phyloP scores from a whole-genome alignment of 2,329 filamentous ascomycete genomes.

The Drechslera avenae region DNA sequence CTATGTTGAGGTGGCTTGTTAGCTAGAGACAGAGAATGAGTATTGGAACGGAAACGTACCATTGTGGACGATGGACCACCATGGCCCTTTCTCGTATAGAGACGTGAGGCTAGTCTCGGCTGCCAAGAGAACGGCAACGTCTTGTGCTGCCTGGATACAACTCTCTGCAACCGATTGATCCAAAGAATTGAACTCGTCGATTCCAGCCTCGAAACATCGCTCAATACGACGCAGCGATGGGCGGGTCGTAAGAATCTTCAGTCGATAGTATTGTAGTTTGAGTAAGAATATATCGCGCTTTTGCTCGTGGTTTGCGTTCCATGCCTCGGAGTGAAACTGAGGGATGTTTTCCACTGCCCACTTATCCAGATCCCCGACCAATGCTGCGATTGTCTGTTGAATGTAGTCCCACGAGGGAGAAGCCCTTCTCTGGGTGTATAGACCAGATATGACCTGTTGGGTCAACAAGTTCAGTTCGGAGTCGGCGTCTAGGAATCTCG shows the following conservation, averaged over 20 bases:
- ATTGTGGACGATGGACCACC: conserved; percentile 46
- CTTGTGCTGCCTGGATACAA: conserved; percentile 41
- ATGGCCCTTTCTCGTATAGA: conserved; percentile 34
- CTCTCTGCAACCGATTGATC: conserved; percentile 34
- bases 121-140: conserved; percentile 37
- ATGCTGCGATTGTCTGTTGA: conserved; percentile 30
- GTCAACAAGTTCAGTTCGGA: conserved; percentile 6
- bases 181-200: conserved; percentile 29
- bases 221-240: conserved; percentile 46
- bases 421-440: conserved; percentile 40
- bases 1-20: neutral
- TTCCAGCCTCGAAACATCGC: conserved; percentile 31
- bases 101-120: conserved; percentile 16
- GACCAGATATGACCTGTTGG: conserved; percentile 13
- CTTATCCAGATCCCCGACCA: conserved; percentile 34
- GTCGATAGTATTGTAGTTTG: conserved; percentile 37
- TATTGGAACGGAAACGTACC: neutral
- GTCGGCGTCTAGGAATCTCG: conserved; percentile 12
- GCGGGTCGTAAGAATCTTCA: conserved; percentile 41
- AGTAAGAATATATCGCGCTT: conserved; percentile 17
- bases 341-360: conserved; percentile 28
- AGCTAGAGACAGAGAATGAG: neutral
- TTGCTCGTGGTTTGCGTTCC: conserved; percentile 8
- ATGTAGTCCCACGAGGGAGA: conserved; percentile 38
- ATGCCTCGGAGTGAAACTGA: neutral